Evolutionary conservation across 805 yeast genomes (phyloP).

Genomic region (Candida broadrunensis): DNA sequence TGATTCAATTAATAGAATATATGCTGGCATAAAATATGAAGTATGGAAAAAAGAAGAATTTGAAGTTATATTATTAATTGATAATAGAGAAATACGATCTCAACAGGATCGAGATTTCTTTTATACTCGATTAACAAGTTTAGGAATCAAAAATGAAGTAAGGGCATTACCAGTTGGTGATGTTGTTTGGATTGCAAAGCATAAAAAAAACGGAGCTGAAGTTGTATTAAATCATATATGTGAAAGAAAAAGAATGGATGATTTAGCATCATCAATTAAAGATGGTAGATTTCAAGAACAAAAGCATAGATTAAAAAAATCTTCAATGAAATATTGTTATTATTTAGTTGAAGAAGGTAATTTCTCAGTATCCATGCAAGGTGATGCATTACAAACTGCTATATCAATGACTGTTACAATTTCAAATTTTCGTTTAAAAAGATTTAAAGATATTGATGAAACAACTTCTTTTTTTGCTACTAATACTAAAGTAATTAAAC

Average conservation of each 20-base stretch:
- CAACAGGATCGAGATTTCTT: constrained; percentile 69
- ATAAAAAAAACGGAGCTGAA: constrained; percentile 53
- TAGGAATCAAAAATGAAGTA: constrained; percentile 51
- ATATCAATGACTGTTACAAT: constrained; percentile 66
- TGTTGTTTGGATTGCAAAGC: constrained; percentile 81
- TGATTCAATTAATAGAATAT: constrained; percentile 18
- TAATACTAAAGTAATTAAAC: constrained; percentile 44
- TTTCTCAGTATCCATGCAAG: constrained; percentile 22
- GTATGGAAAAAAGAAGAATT: constrained; percentile 64
- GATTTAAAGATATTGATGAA: constrained; percentile 70
- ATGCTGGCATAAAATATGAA: constrained; percentile 30
- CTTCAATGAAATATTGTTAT: constrained; percentile 64
- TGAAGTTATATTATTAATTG: constrained; percentile 63
- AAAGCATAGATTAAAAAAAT: constrained; percentile 66
- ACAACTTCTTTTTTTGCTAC: constrained; percentile 59
- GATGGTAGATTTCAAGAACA: constrained; percentile 93
- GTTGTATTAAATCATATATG: constrained; percentile 79
- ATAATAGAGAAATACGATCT: constrained; percentile 79
- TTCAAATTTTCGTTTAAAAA: constrained; percentile 62
- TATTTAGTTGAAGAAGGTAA: constrained; percentile 80
- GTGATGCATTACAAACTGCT: constrained; percentile 72
- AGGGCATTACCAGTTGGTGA: constrained; percentile 79
- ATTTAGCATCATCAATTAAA: constrained; percentile 72
- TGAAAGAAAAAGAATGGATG: constrained; percentile 88
- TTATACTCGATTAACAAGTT: constrained; percentile 44